Evolutionary conservation across 768 basidiomycete species (phyloP).

Genomic region (Leccinellum luteum): DNA sequence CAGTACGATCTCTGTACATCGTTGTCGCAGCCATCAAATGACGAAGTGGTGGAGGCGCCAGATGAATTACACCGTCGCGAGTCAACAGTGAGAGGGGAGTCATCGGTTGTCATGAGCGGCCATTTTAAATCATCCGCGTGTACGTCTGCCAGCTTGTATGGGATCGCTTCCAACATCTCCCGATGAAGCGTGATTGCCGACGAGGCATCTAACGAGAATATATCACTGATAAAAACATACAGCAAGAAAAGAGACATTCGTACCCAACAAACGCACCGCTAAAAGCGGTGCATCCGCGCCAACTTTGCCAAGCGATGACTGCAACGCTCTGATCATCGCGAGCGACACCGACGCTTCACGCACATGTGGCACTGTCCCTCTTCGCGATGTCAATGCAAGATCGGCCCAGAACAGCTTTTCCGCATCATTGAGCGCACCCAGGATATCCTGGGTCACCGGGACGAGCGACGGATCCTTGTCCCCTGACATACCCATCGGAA

Average conservation of each 20-base stretch:
- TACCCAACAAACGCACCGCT: conserved; percentile 65
- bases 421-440: conserved; percentile 60
- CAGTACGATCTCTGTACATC: conserved; percentile 53
- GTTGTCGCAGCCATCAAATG: conserved; percentile 35
- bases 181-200: conserved; percentile 76
- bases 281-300: conserved; percentile 48
- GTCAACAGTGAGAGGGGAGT: conserved; percentile 34
- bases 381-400: conserved; percentile 49
- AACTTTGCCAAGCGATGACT: conserved; percentile 73
- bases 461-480: conserved; percentile 38
- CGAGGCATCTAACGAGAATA: conserved; percentile 54
- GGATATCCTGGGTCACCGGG: conserved; percentile 54
- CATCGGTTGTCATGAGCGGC: conserved; percentile 55
- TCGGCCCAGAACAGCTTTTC: conserved; percentile 70
- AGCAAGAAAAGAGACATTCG: conserved; percentile 3
- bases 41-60: conserved; percentile 15
- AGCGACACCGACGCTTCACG: conserved; percentile 73
- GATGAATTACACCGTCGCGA: conserved; percentile 20
- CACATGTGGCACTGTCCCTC: conserved; percentile 67
- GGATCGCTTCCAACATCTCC: conserved; percentile 83
- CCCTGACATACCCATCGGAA: conserved; percentile 74
- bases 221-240: neutral
- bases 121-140: conserved; percentile 68
- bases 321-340: conserved; percentile 69
- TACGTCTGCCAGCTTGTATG: conserved; percentile 57